phyloP scores from a whole-genome alignment of 768 basidiomycete species.

The Tricholoma bakamatsutake region DNA sequence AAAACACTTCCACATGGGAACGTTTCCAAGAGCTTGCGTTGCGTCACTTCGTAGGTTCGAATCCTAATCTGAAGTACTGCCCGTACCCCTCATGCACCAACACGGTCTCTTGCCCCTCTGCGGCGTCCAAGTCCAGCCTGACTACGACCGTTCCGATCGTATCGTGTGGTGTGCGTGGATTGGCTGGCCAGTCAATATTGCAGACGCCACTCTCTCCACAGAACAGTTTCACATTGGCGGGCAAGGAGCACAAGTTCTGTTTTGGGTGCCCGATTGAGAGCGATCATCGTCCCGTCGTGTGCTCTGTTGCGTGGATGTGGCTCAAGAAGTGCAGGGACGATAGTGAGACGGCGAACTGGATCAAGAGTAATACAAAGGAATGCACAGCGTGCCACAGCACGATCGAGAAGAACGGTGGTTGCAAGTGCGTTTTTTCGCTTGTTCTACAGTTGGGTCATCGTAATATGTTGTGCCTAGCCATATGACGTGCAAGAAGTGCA shows the following conservation, averaged over 20 bases:
- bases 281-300: slow-evolving; percentile 91
- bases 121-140: slow-evolving; percentile 67
- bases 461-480: slow-evolving; percentile 51
- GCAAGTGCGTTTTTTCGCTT: slow-evolving; percentile 71
- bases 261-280: slow-evolving; percentile 88
- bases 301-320: slow-evolving; percentile 88
- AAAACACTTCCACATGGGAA: slow-evolving; percentile 46
- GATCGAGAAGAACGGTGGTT: slow-evolving; percentile 99
- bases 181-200: slow-evolving; percentile 26
- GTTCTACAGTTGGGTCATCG: slow-evolving; percentile 3
- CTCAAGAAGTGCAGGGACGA: slow-evolving; percentile 96
- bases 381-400: slow-evolving; percentile 94
- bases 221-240: slow-evolving; percentile 21
- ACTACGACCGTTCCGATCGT: slow-evolving; percentile 85
- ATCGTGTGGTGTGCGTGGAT: slow-evolving; percentile 63
- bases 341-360: slow-evolving; percentile 98
- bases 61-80: slow-evolving; percentile 84
- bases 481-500: slow-evolving; percentile 99
- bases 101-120: slow-evolving; percentile 87
- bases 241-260: slow-evolving; percentile 77
- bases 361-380: slow-evolving; percentile 99
- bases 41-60: slow-evolving; percentile 85
- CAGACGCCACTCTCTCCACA: slow-evolving; percentile 27
- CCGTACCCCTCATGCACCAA: slow-evolving; percentile 93
- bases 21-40: slow-evolving; percentile 87